A percentile compares a stretch with the other conserved stretches of the same genome.
These are phyloP conservation scores for Lodderomyces theae DNA, from an alignment of 1,139 yeast genomes.

Conservation along the genomic window DNA sequence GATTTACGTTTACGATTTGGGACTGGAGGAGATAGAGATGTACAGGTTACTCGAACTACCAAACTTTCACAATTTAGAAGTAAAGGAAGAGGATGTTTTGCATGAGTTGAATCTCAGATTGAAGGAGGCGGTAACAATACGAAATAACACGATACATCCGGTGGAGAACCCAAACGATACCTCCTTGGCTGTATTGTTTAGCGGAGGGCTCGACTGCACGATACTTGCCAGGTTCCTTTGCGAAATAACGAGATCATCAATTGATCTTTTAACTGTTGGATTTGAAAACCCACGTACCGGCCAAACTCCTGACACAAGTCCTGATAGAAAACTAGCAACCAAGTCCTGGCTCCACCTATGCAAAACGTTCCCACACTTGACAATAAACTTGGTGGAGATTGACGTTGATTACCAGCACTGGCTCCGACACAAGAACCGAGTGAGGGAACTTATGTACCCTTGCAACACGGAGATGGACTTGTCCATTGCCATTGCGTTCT, in stretches of 20 bases:
- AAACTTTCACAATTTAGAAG: not conserved
- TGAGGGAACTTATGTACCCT: constrained; percentile 72
- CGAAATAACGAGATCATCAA: constrained; percentile 21
- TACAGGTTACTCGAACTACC: constrained; percentile 8
- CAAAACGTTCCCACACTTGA: constrained; percentile 28
- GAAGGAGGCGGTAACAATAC: constrained; percentile 39
- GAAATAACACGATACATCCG: constrained; percentile 64
- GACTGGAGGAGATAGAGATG: constrained; percentile 11
- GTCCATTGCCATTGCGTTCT: constrained; percentile 91
- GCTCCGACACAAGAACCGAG: constrained; percentile 47
- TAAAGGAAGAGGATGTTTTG: constrained; percentile 6
- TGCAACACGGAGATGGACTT: constrained; percentile 91
- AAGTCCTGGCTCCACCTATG: constrained; percentile 57
- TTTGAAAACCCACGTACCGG: constrained; percentile 87
- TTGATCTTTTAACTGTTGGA: constrained; percentile 89
- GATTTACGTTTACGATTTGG: constrained; percentile 42
- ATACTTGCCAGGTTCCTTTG: constrained; percentile 55
- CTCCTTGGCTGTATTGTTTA: constrained; percentile 65
- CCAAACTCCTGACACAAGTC: constrained; percentile 59
- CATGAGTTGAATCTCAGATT: constrained; percentile 25
- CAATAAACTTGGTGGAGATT: constrained; percentile 58
- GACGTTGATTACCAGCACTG: constrained; percentile 72
- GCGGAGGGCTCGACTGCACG: constrained; percentile 95
- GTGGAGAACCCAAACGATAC: constrained; percentile 33
- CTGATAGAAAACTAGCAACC: constrained; percentile 75